Conservation (phyloP, 2,329 filamentous ascomycete genomes). For the Mycosphaerelloides madeirae region DNA sequence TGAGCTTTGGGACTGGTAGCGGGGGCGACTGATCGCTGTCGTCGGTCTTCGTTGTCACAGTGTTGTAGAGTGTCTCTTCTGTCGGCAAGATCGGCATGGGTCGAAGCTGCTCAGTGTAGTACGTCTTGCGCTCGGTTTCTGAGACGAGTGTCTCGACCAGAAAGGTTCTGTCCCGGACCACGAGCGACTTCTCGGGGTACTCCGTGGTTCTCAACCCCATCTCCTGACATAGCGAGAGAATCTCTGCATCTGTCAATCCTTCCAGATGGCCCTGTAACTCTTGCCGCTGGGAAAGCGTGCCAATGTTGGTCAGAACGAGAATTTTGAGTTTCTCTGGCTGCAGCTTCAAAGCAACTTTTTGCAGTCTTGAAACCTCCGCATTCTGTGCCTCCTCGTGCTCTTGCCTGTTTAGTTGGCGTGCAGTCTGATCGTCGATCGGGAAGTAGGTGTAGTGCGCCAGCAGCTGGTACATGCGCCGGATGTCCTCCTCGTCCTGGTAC, state of each 20-base stretch:
- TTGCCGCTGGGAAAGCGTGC: conserved; percentile 71
- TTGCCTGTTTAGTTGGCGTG: conserved; percentile 64
- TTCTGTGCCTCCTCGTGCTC: conserved; percentile 80
- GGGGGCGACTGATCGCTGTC: conserved; percentile 81
- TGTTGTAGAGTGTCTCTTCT: conserved; percentile 75
- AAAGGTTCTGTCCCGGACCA: conserved; percentile 61
- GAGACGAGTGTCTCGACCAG: conserved; percentile 68
- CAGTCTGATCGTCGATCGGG: conserved; percentile 85
- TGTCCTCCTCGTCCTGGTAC: conserved; percentile 68
- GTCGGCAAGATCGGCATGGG: conserved; percentile 76
- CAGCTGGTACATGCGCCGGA: conserved; percentile 76
- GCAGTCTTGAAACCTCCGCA: conserved; percentile 68
- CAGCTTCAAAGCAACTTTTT: conserved; percentile 70
- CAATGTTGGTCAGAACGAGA: conserved; percentile 86
- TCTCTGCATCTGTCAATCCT: conserved; percentile 67
- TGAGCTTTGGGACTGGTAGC: conserved; percentile 87
- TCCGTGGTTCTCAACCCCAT: conserved; percentile 70
- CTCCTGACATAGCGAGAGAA: conserved; percentile 62
- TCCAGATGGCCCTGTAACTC: conserved; percentile 75
- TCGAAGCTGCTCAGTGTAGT: conserved; percentile 74
- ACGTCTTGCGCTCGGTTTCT: conserved; percentile 69
- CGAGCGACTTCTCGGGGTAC: conserved; percentile 67
- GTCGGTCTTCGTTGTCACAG: conserved; percentile 72
- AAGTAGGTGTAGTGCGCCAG: conserved; percentile 84
- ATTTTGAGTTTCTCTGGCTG: conserved; percentile 92